phyloP scores from a whole-genome alignment of 1,139 yeast genomes.

The Blastobotrys persicus region DNA sequence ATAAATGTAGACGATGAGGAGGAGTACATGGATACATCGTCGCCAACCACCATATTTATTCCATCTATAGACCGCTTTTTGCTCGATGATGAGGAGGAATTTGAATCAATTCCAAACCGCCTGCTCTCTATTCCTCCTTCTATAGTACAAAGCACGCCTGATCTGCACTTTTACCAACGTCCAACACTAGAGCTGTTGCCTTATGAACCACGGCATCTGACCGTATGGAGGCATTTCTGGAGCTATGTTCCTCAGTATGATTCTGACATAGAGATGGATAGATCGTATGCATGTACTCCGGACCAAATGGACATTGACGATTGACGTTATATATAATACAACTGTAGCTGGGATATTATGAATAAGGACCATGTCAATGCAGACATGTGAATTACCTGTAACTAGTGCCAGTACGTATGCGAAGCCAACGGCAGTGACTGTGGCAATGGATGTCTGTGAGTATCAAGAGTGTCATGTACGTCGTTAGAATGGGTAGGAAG shows the following conservation, averaged over 20 bases:
- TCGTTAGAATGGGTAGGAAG: not conserved
- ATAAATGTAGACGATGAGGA: not conserved
- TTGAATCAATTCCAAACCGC: slow-evolving; percentile 20
- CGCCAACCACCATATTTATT: slow-evolving; percentile 26
- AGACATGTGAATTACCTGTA: too few species aligned
- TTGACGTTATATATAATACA: not conserved
- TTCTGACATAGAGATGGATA: not conserved
- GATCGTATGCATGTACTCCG: not conserved
- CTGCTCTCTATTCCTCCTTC: slow-evolving; percentile 19
- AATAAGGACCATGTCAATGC: too few species aligned
- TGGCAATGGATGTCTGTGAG: too few species aligned
- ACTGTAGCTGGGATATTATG: too few species aligned
- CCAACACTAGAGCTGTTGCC: slow-evolving; percentile 26
- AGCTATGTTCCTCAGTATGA: not conserved
- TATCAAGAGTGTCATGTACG: not conserved
- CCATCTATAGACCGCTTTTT: slow-evolving; percentile 29
- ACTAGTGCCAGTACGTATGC: too few species aligned
- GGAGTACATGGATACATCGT: slow-evolving; percentile 24
- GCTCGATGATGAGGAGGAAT: slow-evolving; percentile 20
- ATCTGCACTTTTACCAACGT: slow-evolving; percentile 20
- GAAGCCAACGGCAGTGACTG: too few species aligned
- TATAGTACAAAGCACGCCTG: slow-evolving; percentile 14
- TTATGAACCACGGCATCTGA: slow-evolving; percentile 15
- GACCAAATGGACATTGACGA: not conserved
- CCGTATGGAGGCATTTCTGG: not conserved